Evolutionary conservation across 192 early-diverging fungal genomes (phyloP).

Genomic region (Dimargaris verticillata): DNA sequence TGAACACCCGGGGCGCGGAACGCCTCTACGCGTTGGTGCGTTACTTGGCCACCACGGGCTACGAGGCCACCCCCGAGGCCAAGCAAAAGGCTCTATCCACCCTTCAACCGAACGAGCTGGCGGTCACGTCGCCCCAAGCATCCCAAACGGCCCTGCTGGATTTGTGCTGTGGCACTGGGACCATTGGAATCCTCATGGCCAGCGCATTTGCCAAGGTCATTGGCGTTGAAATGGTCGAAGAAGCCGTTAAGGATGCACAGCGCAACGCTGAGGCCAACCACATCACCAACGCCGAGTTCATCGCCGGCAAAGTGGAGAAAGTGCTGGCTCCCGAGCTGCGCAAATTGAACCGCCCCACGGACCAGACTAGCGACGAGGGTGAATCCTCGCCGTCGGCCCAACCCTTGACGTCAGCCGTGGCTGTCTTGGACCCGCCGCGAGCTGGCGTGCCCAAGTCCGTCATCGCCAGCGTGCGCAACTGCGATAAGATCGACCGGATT

Average conservation of each 20-base stretch:
- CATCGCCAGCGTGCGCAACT: slow-evolving; percentile 41
- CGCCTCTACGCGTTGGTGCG: slow-evolving; percentile 37
- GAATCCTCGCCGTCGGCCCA: background rate
- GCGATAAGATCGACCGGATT: slow-evolving; percentile 31
- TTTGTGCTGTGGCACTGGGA: slow-evolving; percentile 74
- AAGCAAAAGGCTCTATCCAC: slow-evolving; percentile 2
- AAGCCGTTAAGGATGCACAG: slow-evolving; percentile 59
- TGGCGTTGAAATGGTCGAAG: slow-evolving; percentile 49
- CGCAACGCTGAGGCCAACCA: slow-evolving; percentile 30
- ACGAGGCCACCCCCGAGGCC: background rate
- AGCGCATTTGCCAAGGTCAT: slow-evolving; percentile 30
- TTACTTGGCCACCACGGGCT: slow-evolving; percentile 22
- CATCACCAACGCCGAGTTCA: slow-evolving; percentile 40
- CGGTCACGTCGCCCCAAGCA: slow-evolving; percentile 15
- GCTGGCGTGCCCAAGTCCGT: slow-evolving; percentile 40
- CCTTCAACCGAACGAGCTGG: slow-evolving; percentile 11
- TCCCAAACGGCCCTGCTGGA: slow-evolving; percentile 38
- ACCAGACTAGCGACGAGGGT: slow-evolving; percentile 8
- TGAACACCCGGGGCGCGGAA: slow-evolving; percentile 56
- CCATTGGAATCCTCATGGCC: slow-evolving; percentile 65
- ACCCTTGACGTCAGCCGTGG: slow-evolving; percentile 35
- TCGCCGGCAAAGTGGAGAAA: slow-evolving; percentile 44
- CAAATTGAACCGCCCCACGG: slow-evolving; percentile 17
- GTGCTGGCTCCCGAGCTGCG: slow-evolving; percentile 17
- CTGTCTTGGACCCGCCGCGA: slow-evolving; percentile 60